Base-by-base conservation (phyloP, 345 rosid species). In the Ricinus communis region DNA sequence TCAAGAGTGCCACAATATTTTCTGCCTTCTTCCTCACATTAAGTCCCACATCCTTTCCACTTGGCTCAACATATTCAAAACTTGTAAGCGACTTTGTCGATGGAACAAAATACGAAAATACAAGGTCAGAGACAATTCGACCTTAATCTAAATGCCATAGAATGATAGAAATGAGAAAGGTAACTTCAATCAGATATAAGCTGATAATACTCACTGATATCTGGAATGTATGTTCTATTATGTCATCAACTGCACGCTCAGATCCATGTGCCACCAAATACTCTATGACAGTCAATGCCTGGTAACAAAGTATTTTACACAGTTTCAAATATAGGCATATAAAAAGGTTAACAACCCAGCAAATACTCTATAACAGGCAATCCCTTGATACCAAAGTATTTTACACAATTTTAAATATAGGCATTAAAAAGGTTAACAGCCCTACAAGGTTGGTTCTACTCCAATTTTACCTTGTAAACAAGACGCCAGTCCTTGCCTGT, bases 401-500 rank as follows among this genome's bases (percentile, higher is more conserved):
- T 55, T 49, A 64, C 55, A 67, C 25, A 55, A 25, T 46, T 65
- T 27, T n/a, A 8, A 64, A 18, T 55, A 70, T 2, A 67, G 36
- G 36, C 41, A 31, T 53, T 28, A 41, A 56, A 52, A 71, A 59
- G 22, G 14, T 61, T 46, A 33, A 63, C 38, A 54, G 67, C 46
- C 46, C 45, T 75, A 57, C 65, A 45, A 70, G 62, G 41, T 14
- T 49, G 1, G 27, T 53, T 65, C 13, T 7, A 21, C 57, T 38
- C 9, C 0, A 65, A 67, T 24, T 38, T 51, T 76, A 95, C 99
- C 96, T 96, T 96, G 82, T 96, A 96, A 65, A 89, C 99, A 79
- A 86, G 92, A 54, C 99, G 94, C 99, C 99, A 96, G 62, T 92
- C 93, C 82, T 93, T 96, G 69, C 98, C 97, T 28, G 93, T 87